Percentiles rank a stretch among this genome's conserved stretches.
phyloP scores from a whole-genome alignment of 2,329 filamentous ascomycete genomes.

The Albifimbria verrucaria region DNA sequence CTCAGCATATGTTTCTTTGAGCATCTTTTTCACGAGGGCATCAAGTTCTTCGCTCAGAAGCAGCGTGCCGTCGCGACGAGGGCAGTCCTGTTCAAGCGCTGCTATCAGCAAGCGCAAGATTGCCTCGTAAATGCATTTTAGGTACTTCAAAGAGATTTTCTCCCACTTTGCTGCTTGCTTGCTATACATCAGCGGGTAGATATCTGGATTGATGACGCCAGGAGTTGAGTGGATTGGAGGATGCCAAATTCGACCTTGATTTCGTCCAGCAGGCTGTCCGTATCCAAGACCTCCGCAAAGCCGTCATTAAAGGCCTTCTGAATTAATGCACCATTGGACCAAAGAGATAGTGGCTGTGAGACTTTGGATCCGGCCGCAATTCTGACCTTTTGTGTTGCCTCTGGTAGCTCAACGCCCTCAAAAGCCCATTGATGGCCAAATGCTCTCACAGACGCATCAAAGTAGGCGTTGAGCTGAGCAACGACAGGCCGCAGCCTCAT shows the following conservation, averaged over 20 bases:
- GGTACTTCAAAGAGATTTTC: slow-evolving; percentile 18
- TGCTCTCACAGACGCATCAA: slow-evolving; percentile 11
- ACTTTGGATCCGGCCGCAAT: too few relatives aligned
- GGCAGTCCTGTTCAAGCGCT: slow-evolving; percentile 15
- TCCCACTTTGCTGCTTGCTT: slow-evolving; percentile 30
- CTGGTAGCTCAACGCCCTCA: neutral
- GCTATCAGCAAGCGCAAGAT: slow-evolving; percentile 12
- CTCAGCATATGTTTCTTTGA: too few relatives aligned
- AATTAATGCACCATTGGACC: too few relatives aligned
- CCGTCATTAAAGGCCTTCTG: slow-evolving; percentile 10
- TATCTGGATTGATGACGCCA: slow-evolving; percentile 27
- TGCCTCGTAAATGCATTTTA: slow-evolving; percentile 13
- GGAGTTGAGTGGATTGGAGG: slow-evolving; percentile 28
- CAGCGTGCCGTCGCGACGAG: slow-evolving; percentile 1
- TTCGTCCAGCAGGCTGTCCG: slow-evolving; percentile 2
- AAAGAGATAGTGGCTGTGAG: too few relatives aligned
- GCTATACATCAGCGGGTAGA: slow-evolving; percentile 25
- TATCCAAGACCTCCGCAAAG: neutral
- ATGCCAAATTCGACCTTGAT: slow-evolving; percentile 22
- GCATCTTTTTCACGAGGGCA: too few relatives aligned
- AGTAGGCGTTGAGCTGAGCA: slow-evolving; percentile 14
- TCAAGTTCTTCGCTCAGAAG: slow-evolving; percentile 14
- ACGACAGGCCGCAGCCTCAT: slow-evolving; percentile 23
- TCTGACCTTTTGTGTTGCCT: too few relatives aligned
- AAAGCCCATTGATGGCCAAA: neutral